Conservation (phyloP, 2,329 filamentous ascomycete species). For the Incumbomyces lentus region DNA sequence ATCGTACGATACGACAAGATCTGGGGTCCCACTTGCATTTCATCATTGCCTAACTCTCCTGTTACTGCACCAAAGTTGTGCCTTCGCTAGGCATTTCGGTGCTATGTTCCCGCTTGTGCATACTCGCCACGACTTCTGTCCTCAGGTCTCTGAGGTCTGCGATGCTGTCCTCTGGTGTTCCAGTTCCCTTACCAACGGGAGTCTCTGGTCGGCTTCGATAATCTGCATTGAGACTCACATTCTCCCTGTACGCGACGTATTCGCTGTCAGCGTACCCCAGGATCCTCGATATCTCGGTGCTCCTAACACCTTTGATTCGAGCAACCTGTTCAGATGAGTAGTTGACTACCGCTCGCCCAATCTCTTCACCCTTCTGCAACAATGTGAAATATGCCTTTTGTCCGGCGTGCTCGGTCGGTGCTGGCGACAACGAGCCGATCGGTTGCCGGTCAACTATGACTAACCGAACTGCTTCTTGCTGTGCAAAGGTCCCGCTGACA, state of each 20-base stretch:
- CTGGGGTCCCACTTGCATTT: too few species aligned
- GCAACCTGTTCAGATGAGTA: constrained; percentile 79
- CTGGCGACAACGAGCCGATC: constrained; percentile 26
- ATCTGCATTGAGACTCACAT: constrained; percentile 55
- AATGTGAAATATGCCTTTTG: constrained; percentile 21
- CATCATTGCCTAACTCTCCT: too few species aligned
- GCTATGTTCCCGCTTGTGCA: background rate
- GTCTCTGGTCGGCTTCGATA: constrained; percentile 16
- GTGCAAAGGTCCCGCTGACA: constrained; percentile 76
- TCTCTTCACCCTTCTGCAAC: constrained; percentile 48
- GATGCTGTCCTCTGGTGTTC: constrained; percentile 16
- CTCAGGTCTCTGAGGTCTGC: constrained; percentile 10
- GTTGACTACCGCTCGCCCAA: constrained; percentile 83
- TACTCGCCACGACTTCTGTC: background rate
- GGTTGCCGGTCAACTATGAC: constrained; percentile 60
- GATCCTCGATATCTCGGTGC: constrained; percentile 65
- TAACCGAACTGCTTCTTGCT: constrained; percentile 84
- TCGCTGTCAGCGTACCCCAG: constrained; percentile 91
- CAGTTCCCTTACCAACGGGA: constrained; percentile 7
- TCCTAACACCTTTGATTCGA: constrained; percentile 74
- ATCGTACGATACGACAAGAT: too few species aligned
- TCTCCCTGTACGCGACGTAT: constrained; percentile 81
- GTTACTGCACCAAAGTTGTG: too few species aligned
- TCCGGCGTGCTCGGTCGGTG: constrained; percentile 10
- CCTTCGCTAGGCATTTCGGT: background rate